Percentiles rank a stretch among this genome's conserved stretches.
Conservation (phyloP, 768 basidiomycete species). For the Postia placenta region DNA sequence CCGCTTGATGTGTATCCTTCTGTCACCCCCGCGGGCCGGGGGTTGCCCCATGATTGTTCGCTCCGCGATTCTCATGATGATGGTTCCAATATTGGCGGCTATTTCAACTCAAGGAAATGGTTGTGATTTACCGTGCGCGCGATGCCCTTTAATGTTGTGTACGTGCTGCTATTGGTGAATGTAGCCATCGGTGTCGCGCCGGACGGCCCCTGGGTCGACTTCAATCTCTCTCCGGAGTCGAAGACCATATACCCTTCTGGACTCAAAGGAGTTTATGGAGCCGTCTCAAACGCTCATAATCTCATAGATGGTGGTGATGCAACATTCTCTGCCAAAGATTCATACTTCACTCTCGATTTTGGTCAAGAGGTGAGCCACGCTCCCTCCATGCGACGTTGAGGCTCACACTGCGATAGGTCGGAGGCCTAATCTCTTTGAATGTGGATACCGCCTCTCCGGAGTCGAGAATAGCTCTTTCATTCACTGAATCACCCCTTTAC, state of each 20-base stretch:
- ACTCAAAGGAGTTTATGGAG: constrained; percentile 32
- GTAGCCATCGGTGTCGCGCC: too few relatives aligned
- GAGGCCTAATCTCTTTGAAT: constrained; percentile 45
- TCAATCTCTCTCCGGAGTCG: constrained; percentile 44
- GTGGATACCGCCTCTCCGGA: constrained; percentile 28
- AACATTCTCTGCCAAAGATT: constrained; percentile 33
- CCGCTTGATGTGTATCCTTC: background rate
- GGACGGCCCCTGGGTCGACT: constrained; percentile 44
- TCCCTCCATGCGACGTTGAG: background rate
- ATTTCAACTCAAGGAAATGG: too few relatives aligned
- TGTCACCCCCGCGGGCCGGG: too few relatives aligned
- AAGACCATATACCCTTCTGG: constrained; percentile 39
- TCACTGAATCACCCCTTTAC: constrained; percentile 52
- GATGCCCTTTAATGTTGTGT: too few relatives aligned
- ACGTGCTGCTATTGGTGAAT: too few relatives aligned
- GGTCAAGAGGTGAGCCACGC: constrained; percentile 40
- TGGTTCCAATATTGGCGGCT: too few relatives aligned
- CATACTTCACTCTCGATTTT: constrained; percentile 50
- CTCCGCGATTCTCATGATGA: too few relatives aligned
- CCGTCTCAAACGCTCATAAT: constrained; percentile 25
- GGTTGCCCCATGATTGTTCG: too few relatives aligned
- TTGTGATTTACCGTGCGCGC: too few relatives aligned
- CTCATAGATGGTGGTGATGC: constrained; percentile 32
- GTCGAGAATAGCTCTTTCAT: constrained; percentile 43
- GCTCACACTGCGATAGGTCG: constrained; percentile 32